Conservation (phyloP, 225 moss, liverwort and hornwort genomes). For the Pseudisothecium myosuroides region DNA sequence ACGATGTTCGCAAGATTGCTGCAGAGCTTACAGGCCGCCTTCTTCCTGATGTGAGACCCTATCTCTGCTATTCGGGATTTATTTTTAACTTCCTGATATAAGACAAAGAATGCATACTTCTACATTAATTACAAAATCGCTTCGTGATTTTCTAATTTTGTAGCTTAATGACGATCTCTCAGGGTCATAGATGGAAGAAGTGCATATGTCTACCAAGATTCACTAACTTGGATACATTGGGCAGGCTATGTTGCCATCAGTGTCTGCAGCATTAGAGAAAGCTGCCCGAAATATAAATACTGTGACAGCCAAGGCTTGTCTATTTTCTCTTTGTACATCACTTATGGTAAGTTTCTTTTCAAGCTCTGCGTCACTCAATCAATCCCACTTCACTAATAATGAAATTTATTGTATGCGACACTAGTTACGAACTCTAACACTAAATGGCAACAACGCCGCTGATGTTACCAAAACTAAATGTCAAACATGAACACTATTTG, state of each 20-base stretch:
- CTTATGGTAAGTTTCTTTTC: constrained; percentile 51
- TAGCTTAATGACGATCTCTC: not conserved
- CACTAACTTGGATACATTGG: not conserved
- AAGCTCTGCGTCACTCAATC: not conserved
- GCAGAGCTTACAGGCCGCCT: constrained; percentile 89
- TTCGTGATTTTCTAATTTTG: not conserved
- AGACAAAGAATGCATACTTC: not conserved
- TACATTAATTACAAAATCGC: not conserved
- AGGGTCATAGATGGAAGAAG: not conserved
- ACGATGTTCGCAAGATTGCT: constrained; percentile 96
- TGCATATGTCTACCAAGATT: not conserved
- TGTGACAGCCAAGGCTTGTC: constrained; percentile 65
- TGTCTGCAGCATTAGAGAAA: constrained; percentile 48
- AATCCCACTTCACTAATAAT: not conserved
- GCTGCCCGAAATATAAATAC: constrained; percentile 30
- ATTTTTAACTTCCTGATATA: not conserved
- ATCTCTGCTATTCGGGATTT: not conserved
- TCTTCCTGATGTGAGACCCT: constrained; percentile 60
- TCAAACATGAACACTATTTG: not conserved
- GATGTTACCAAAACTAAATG: not conserved
- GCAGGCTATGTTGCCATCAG: constrained; percentile 68
- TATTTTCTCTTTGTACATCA: constrained; percentile 74
- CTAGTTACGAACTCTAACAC: not conserved
- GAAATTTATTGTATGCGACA: not conserved
- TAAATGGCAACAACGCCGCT: not conserved